Conservation (phyloP, 2,329 filamentous ascomycete genomes). For the Trichoderma aggressivum region DNA sequence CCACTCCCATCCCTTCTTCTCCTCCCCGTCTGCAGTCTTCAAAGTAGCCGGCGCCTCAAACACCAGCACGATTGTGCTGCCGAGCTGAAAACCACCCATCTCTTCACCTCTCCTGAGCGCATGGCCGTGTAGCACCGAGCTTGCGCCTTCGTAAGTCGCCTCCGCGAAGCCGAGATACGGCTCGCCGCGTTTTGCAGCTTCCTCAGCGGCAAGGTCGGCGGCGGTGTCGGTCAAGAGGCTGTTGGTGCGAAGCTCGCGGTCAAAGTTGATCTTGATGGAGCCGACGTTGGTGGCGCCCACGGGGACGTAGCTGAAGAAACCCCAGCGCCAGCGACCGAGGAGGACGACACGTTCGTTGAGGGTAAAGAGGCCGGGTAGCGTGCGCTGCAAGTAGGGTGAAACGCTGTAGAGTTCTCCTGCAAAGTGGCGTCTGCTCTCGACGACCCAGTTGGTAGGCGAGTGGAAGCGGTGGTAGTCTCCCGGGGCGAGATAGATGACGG, state of each 20-base stretch:
- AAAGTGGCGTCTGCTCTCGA: slow-evolving; percentile 92
- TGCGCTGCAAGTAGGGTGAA: slow-evolving; percentile 89
- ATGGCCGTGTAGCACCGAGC: slow-evolving; percentile 74
- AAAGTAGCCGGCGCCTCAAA: slow-evolving; percentile 82
- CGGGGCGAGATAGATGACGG: slow-evolving; percentile 90
- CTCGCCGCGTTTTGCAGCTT: slow-evolving; percentile 72
- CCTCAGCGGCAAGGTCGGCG: slow-evolving; percentile 79
- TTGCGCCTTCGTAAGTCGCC: slow-evolving; percentile 80
- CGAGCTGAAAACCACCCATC: slow-evolving; percentile 96
- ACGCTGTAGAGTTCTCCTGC: slow-evolving; percentile 94
- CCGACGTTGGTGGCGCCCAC: slow-evolving; percentile 97
- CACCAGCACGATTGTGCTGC: slow-evolving; percentile 90
- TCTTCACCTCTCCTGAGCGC: slow-evolving; percentile 85
- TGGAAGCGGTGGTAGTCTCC: slow-evolving; percentile 99
- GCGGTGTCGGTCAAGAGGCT: slow-evolving; percentile 88
- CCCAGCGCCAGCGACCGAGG: slow-evolving; percentile 90
- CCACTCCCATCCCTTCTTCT: slow-evolving; percentile 77
- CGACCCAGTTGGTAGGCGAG: slow-evolving; percentile 92
- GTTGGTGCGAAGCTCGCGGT: slow-evolving; percentile 89
- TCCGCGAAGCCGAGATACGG: slow-evolving; percentile 88
- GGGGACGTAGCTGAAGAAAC: slow-evolving; percentile 94
- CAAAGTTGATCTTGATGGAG: slow-evolving; percentile 95
- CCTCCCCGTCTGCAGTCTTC: slow-evolving; percentile 48
- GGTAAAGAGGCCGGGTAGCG: slow-evolving; percentile 89
- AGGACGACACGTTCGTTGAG: slow-evolving; percentile 95